These are phyloP conservation scores for Salix koriyanagi DNA, from an alignment of 345 rosid genomes.

Conservation along the genomic window DNA sequence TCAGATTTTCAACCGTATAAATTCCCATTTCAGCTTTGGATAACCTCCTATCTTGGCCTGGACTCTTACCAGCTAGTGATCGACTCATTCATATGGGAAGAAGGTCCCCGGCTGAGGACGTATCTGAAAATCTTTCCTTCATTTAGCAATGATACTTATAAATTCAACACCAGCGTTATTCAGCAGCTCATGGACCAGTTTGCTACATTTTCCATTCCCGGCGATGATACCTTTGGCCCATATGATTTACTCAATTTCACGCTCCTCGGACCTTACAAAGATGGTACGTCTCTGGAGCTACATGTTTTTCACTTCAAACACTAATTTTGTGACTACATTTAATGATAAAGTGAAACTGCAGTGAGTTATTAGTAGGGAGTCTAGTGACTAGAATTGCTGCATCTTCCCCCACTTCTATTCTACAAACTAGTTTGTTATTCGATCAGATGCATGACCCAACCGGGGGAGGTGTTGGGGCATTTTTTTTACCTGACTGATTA, in stretches of 20 bases:
- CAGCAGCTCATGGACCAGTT: constrained; percentile 26
- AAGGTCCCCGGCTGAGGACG: constrained; percentile 44
- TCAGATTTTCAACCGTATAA: constrained; percentile 41
- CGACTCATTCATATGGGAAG: constrained; percentile 35
- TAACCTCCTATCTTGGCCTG: constrained; percentile 30
- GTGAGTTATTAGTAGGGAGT: no score
- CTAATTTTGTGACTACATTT: no score
- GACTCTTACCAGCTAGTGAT: constrained; percentile 39
- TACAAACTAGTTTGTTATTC: no score
- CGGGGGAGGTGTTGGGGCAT: no score
- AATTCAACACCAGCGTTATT: constrained; percentile 35
- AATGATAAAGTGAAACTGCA: no score
- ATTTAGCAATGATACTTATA: background rate
- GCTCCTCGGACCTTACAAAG: constrained; percentile 30
- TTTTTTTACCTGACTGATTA: no score
- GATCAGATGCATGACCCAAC: no score
- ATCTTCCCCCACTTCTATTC: no score
- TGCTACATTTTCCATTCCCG: constrained; percentile 26
- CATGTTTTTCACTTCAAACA: background rate
- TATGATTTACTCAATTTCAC: constrained; percentile 46
- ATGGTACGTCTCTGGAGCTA: constrained; percentile 28
- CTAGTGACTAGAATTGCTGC: no score
- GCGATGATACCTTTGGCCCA: constrained; percentile 42
- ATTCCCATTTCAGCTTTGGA: constrained; percentile 9
- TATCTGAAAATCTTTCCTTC: constrained; percentile 42